phyloP scores from a whole-genome alignment of 345 rosid species.

The Eucalyptus sp. region DNA sequence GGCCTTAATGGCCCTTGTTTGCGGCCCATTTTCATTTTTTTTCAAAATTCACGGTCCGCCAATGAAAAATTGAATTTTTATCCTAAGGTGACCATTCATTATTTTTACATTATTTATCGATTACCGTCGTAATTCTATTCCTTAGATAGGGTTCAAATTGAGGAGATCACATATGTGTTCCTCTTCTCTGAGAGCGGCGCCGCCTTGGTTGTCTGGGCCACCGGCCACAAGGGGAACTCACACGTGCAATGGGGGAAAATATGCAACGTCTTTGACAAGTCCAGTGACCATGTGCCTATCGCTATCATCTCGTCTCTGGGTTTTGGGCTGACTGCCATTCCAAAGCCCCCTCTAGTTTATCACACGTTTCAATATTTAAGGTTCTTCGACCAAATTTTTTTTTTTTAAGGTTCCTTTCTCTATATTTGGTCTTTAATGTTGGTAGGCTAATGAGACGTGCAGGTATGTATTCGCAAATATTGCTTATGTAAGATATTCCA shows the following conservation, averaged over 20 bases:
- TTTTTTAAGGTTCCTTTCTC: not conserved
- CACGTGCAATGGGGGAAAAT: constrained; percentile 48
- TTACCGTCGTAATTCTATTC: rapidly evolving
- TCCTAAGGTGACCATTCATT: no score
- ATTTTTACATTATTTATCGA: no score
- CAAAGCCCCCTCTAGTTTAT: not conserved
- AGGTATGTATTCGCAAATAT: not conserved
- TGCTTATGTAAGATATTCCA: not conserved
- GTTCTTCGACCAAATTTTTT: not conserved
- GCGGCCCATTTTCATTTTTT: rapidly evolving
- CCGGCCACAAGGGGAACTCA: constrained; percentile 48
- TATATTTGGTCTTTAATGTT: not conserved
- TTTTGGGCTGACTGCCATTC: not conserved
- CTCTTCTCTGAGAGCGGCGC: constrained; percentile 54
- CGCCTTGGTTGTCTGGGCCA: constrained; percentile 24
- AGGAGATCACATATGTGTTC: not conserved
- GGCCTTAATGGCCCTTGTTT: no score
- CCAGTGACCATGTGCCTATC: constrained; percentile 31
- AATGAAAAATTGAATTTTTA: no score
- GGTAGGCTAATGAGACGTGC: not conserved
- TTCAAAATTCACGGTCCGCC: no score
- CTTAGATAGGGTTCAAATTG: no score
- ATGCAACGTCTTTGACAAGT: constrained; percentile 34
- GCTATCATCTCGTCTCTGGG: constrained; percentile 12
- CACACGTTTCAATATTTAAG: not conserved